Base-by-base conservation (phyloP, 306 rosid species). In the Canavalia gladiata region DNA sequence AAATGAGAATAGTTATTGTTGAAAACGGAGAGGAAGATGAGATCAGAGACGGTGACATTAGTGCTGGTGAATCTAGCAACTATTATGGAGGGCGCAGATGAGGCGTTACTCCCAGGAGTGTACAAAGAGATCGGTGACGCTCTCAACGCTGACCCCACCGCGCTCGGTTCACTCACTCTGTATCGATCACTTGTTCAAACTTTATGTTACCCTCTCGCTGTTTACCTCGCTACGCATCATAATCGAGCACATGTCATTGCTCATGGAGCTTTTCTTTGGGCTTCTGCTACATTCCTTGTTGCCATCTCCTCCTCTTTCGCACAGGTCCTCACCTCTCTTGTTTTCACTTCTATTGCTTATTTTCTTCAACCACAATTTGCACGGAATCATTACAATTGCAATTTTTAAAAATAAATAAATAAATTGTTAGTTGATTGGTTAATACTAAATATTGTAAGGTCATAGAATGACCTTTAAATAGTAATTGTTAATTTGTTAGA, bases 231-330 rank as follows among this genome's bases (percentile, higher is more conserved):
- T 13, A 81, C 88, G 50, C 97, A 83, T 18, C 92, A 90, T 86
- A 90, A 95, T 30, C 97, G 97, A 0, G 90, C 98, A 8, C 97
- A 91, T 62, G 94, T 93, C 68, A 91, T 95, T 29, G 93, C 99
- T 1, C 83, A 90, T 59, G 99, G 97, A 6, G 97, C 99, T 50
- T 88, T 90, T 70, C 97, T 93, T 42, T 95, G 98, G 98, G 91
- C 98, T 9, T 87, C 93, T 39, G 98, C 97, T 47, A 95, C 99
- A 76, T 93, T 95, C 70, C 95, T 95, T n/a, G 99, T 95, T 45
- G 99, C 88, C 18, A 82, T 93, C 79, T 95, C 99, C 79, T 89
- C 98, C 86, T 89, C 97, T 65, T 91, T 90, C 89, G 66, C 78
- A 52, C 97, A 91, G 97, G 97, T 95, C 79, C 13, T n/a, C n/a